Conservation (phyloP, 1,284 basidiomycete genomes). For the Malassezia sp. region DNA sequence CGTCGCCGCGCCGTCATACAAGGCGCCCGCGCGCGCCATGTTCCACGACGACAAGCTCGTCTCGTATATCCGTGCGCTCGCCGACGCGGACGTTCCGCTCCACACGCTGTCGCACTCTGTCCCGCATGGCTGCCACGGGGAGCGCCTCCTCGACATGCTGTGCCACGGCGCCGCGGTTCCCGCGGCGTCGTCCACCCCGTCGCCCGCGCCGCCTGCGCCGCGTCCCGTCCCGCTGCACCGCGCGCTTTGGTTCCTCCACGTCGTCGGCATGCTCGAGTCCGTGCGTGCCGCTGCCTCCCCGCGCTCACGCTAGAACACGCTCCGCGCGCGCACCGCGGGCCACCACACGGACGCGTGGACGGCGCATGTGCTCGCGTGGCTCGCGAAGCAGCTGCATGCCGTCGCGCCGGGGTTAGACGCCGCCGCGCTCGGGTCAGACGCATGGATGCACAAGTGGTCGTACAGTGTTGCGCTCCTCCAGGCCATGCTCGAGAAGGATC, state of each 20-base stretch:
- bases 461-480: slow-evolving; percentile 59
- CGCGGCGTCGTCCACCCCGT: background rate
- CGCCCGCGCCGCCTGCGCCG: too few relatives aligned
- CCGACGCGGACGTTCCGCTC: slow-evolving; percentile 75
- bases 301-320: background rate
- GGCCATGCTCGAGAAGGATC: slow-evolving; percentile 64
- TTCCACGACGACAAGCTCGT: slow-evolving; percentile 77
- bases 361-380: slow-evolving; percentile 67
- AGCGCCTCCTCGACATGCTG: slow-evolving; percentile 77
- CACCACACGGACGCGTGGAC: slow-evolving; percentile 72
- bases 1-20: slow-evolving; percentile 18
- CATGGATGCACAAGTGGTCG: slow-evolving; percentile 68
- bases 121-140: slow-evolving; percentile 82
- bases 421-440: slow-evolving; percentile 26
- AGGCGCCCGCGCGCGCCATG: slow-evolving; percentile 56
- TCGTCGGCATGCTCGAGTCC: slow-evolving; percentile 82
- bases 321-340: slow-evolving; percentile 17
- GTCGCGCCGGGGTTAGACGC: too few relatives aligned
- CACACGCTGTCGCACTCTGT: slow-evolving; percentile 75
- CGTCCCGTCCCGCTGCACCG: slow-evolving; percentile 62
- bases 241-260: slow-evolving; percentile 88
- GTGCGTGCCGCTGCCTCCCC: background rate
- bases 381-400: slow-evolving; percentile 67
- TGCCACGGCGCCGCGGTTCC: slow-evolving; percentile 52
- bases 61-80: slow-evolving; percentile 80